These are phyloP conservation scores for Sanghuangporus sanghuang DNA, from an alignment of 1,284 basidiomycete species.

Conservation along the genomic window DNA sequence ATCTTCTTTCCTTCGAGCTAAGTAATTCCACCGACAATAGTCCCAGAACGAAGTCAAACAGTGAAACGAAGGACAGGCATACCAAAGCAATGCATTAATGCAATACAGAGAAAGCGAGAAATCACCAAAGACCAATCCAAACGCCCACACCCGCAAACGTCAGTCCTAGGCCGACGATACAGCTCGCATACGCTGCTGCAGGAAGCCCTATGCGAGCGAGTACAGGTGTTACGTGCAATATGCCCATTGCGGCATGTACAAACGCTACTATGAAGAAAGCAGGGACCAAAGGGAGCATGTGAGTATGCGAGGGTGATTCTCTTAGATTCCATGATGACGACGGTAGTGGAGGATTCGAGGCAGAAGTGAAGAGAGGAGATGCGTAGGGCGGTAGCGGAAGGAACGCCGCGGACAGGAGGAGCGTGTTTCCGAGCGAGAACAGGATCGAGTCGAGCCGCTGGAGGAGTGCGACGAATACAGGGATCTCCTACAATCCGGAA, in stretches of 20 bases:
- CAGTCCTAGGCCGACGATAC: conserved; percentile 55
- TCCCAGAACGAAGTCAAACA: background rate
- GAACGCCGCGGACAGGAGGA: conserved; percentile 60
- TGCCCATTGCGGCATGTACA: conserved; percentile 45
- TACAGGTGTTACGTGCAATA: conserved; percentile 56
- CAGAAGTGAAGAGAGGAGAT: conserved; percentile 22
- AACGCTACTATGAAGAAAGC: conserved; percentile 44
- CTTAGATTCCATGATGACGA: background rate
- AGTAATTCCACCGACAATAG: background rate
- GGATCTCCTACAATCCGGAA: conserved; percentile 48
- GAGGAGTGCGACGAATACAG: conserved; percentile 68
- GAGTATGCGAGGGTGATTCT: conserved; percentile 10
- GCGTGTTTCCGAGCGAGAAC: conserved; percentile 58
- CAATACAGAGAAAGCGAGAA: background rate
- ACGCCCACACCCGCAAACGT: conserved; percentile 64
- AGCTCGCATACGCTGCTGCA: conserved; percentile 59
- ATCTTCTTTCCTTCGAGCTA: background rate
- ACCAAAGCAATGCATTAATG: background rate
- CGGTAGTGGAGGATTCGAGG: background rate
- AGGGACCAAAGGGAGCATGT: conserved; percentile 35
- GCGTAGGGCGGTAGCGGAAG: conserved; percentile 36
- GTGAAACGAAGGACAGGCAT: background rate
- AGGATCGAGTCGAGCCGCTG: conserved; percentile 68
- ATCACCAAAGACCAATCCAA: conserved; percentile 44
- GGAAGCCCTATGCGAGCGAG: conserved; percentile 66